phyloP scores from a whole-genome alignment of 2,329 filamentous ascomycete species.

The Didymellaceae sp. region DNA sequence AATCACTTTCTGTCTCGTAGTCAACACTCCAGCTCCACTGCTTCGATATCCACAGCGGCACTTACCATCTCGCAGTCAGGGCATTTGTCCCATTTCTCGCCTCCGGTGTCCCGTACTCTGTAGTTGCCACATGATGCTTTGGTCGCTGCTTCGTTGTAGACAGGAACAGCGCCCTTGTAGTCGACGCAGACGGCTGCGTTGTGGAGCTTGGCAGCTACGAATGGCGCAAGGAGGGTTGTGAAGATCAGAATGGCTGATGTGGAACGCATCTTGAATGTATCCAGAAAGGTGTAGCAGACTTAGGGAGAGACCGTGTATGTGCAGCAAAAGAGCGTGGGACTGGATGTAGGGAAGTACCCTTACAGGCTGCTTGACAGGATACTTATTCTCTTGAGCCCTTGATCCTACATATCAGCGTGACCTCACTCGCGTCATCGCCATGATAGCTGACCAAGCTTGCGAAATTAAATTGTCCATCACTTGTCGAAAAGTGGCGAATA shows the following conservation, averaged over 20 bases:
- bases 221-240: constrained; percentile 17
- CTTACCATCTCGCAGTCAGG: constrained; percentile 38
- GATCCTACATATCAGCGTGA: background rate
- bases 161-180: constrained; percentile 21
- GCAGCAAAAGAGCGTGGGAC: background rate
- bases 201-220: constrained; percentile 31
- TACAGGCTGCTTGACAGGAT: constrained; percentile 5
- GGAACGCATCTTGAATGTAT: constrained; percentile 27
- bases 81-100: constrained; percentile 35
- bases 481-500: constrained; percentile 21
- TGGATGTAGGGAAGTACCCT: background rate
- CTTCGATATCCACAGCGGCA: too few relatives aligned
- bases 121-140: constrained; percentile 29
- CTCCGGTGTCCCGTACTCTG: constrained; percentile 34
- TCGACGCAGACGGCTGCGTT: constrained; percentile 29
- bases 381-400: constrained; percentile 2
- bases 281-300: constrained; percentile 5
- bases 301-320: background rate
- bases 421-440: constrained; percentile 1
- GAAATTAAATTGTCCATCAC: constrained; percentile 10
- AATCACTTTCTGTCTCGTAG: constrained; percentile 14
- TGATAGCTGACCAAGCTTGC: background rate
- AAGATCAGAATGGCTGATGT: constrained; percentile 21
- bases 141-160: constrained; percentile 36
- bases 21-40: too few relatives aligned